Evolutionary conservation across 176 grass and related monocot species (phyloP), one percentile per base, ranked within the genome.

Genomic region (Chloris gayana): DNA sequence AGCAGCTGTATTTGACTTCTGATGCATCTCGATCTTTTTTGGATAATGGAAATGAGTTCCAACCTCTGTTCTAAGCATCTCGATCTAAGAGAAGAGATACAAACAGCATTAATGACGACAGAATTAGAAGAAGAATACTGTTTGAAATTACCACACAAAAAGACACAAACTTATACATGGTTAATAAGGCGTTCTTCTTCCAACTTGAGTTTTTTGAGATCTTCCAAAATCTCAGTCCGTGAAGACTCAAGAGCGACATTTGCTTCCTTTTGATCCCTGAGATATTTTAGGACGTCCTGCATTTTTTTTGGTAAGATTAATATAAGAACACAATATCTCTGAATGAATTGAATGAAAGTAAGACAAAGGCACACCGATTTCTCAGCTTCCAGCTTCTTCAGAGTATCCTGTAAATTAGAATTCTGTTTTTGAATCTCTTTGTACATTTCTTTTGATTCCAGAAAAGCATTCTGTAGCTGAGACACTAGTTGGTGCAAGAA

Each of bases 11-110:
- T 89, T 86, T 79, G 89, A 95, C 37, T 91, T 88, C 69, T 99
- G 90, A 47, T 93, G 86, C 86, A 87, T 95, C 76, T 89, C 91
- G 76, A 95, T 77, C 96, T 99, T n/a, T n/a, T n/a, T n/a, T n/a
- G n/a, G n/a, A n/a, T n/a, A n/a, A n/a, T n/a, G n/a, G n/a, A n/a
- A n/a, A n/a, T n/a, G n/a, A n/a, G n/a, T n/a, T n/a, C n/a, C n/a
- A n/a, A n/a, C n/a, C n/a, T n/a, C n/a, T n/a, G n/a, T n/a, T n/a
- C n/a, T n/a, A n/a, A n/a, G n/a, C n/a, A n/a, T n/a, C n/a, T n/a
- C n/a, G n/a, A n/a, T n/a, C n/a, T n/a, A n/a, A n/a, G n/a, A n/a
- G n/a, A n/a, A n/a, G n/a, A n/a, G n/a, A n/a, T n/a, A n/a, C n/a
- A n/a, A n/a, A n/a, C n/a, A n/a, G n/a, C n/a, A n/a, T n/a, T n/a